Evolutionary conservation across 495 filamentous ascomycete genomes (phyloP), one percentile per base, ranked within the genome.

Genomic region (Glarea lozoyensis): DNA sequence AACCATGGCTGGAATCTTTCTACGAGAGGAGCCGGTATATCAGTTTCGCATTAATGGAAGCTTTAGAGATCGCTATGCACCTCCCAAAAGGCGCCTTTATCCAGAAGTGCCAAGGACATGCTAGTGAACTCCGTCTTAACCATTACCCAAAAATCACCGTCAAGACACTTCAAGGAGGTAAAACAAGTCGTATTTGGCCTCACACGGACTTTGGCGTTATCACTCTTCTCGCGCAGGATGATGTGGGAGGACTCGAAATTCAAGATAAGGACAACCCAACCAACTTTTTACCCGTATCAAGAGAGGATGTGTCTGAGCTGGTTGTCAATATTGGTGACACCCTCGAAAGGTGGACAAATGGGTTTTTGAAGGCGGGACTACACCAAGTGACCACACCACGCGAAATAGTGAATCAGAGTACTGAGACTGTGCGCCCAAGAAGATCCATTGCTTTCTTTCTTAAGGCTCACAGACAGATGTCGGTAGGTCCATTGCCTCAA

Each of bases 61-160:
- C 32, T 16, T 16, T 35, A 9, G 32, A 35, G 16, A 35, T 35
- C 7, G 7, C 32, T 35, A 9, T 35, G 7, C 6, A 35, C 5
- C 13, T 35, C 6, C 32, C 32, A 5, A 9, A 35, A 35, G 13
- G 32, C 13, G 6, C 32, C 5, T 35, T 35, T 15, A 5, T 35
- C 32, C 6, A 35, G 5, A 35, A 10, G 32, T 10, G 6, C 5
- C 7, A 10, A 10, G 7, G 13, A 9, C 6, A 35, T 35, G 32
- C 32, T 15, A 35, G 32, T 16, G 32, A 35, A 16, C 32, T 35
- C 7, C 32, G 32, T 10, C 51, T 85, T n/a, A 62, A 82, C 11
- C 77, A 83, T 48, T 84, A 84, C 47, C 76, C 79, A 1, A 60
- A 71, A 3, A 59, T 82, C 9, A 63, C 71, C 29, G 65, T 60